Percentiles rank a stretch among this genome's conserved stretches.
These are phyloP conservation scores for Phialophora tarda DNA, from an alignment of 2,329 filamentous ascomycete species.

Conservation along the genomic window DNA sequence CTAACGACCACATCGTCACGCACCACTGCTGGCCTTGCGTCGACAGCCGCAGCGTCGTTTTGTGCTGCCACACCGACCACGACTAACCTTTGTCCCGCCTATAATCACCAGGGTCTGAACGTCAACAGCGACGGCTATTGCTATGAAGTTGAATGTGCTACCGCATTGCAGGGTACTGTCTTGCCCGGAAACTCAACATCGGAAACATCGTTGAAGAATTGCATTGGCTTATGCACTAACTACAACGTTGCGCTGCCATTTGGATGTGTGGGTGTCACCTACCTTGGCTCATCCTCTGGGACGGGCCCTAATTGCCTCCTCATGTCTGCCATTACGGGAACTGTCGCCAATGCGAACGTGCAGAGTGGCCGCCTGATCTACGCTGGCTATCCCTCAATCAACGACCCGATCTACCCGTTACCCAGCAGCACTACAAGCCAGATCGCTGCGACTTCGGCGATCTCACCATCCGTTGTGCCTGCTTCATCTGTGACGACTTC, in stretches of 20 bases:
- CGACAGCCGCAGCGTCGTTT: slow-evolving; percentile 15
- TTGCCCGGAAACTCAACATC: slow-evolving; percentile 28
- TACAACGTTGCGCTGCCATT: slow-evolving; percentile 35
- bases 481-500: slow-evolving; percentile 13
- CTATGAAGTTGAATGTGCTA: slow-evolving; percentile 35
- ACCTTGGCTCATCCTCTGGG: slow-evolving; percentile 16
- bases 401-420: slow-evolving; percentile 19
- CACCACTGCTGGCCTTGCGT: slow-evolving; percentile 40
- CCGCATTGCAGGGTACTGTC: slow-evolving; percentile 21
- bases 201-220: slow-evolving; percentile 25
- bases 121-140: slow-evolving; percentile 33
- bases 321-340: slow-evolving; percentile 25
- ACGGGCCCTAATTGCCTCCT: slow-evolving; percentile 30
- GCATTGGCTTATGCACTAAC: slow-evolving; percentile 28
- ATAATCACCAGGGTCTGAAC: slow-evolving; percentile 34
- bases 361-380: slow-evolving; percentile 32
- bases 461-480: slow-evolving; percentile 2
- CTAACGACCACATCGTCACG: slow-evolving; percentile 45
- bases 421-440: slow-evolving; percentile 15
- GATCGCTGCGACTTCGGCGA: slow-evolving; percentile 1
- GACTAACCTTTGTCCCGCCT: slow-evolving; percentile 29
- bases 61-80: slow-evolving; percentile 28
- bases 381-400: slow-evolving; percentile 30
- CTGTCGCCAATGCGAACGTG: slow-evolving; percentile 4
- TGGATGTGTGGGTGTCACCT: slow-evolving; percentile 34